Percentiles rank a stretch among this genome's conserved stretches.
Evolutionary conservation across 208 protist genomes (phyloP).

Genomic region (Leishmania arabica): DNA sequence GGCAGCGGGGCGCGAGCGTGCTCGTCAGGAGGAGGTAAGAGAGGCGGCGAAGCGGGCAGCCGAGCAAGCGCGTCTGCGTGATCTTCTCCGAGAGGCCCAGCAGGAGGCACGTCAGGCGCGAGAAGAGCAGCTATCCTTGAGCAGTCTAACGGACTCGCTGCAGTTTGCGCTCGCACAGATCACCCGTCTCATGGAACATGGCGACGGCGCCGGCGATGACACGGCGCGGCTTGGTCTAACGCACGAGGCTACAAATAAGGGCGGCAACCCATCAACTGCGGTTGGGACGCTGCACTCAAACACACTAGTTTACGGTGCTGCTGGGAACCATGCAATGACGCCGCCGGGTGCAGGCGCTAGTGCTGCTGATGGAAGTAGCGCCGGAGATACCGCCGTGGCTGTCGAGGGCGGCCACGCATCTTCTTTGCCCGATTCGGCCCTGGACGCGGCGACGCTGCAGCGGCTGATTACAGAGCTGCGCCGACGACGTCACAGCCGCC

Average conservation of each 20-base stretch:
- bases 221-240: neutral
- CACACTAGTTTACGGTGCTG: constrained; percentile 11
- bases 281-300: neutral
- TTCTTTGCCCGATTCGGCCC: neutral
- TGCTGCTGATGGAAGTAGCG: too few species aligned
- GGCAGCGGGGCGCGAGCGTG: neutral
- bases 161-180: constrained; percentile 7
- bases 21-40: neutral
- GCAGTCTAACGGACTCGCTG: constrained; percentile 13
- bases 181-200: neutral
- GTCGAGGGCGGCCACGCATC: neutral
- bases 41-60: constrained; percentile 3
- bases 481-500: constrained; percentile 4
- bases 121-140: constrained; percentile 1
- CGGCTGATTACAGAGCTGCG: constrained; percentile 19
- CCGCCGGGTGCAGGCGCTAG: neutral
- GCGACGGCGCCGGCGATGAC: neutral
- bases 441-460: constrained; percentile 11
- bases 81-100: constrained; percentile 9
- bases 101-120: neutral
- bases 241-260: neutral
- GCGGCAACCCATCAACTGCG: neutral
- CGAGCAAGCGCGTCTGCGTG: constrained; percentile 7
- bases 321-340: neutral
- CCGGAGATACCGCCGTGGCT: neutral